phyloP scores from a whole-genome alignment of 441 rosid genomes.

The Syzygium syzygioides region DNA sequence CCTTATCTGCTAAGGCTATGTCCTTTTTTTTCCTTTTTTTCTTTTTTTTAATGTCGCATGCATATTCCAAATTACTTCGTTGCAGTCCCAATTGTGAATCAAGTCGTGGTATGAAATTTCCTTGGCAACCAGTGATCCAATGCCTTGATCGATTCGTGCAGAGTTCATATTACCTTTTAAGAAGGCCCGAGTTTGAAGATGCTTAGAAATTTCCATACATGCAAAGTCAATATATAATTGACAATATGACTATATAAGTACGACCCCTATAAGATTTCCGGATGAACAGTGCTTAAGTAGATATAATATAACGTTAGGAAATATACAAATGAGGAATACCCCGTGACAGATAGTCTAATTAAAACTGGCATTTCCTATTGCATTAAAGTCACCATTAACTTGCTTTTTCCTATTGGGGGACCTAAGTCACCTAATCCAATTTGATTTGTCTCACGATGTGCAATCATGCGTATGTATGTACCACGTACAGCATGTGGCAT shows the following conservation, averaged over 20 bases:
- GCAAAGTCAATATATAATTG: neutral
- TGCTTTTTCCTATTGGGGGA: neutral
- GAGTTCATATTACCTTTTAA: neutral
- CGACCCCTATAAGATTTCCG: neutral
- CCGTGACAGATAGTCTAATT: neutral
- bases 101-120: rapidly evolving
- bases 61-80: neutral
- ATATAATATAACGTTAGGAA: neutral
- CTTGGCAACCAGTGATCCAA: rapidly evolving
- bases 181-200: neutral
- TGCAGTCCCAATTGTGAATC: rapidly evolving
- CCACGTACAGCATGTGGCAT: neutral
- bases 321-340: neutral
- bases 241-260: neutral
- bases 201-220: neutral
- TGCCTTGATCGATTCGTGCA: neutral
- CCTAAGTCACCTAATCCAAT: neutral
- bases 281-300: neutral
- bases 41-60: neutral
- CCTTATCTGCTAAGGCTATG: neutral
- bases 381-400: neutral
- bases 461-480: neutral
- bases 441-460: neutral
- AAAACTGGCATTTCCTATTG: neutral
- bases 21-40: neutral